Base-by-base conservation (phyloP, 306 rosid species). In the Sophora flavescens region DNA sequence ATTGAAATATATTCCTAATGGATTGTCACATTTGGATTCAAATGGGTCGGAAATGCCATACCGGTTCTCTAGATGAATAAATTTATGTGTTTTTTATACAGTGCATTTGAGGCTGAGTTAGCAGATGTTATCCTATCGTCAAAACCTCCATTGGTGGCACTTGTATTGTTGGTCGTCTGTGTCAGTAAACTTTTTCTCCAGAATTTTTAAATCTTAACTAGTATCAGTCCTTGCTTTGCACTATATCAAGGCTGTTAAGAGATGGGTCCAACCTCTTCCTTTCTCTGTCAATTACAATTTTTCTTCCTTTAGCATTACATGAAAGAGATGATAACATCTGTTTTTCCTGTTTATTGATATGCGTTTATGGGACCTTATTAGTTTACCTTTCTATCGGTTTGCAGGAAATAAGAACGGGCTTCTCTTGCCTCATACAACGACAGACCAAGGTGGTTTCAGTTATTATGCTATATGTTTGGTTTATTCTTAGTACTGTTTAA, bases 381-480 rank as follows among this genome's bases (percentile, higher is more conserved):
- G n/a, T 54, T 54, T 51, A 10, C 32, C 22, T 16, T 64, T 63
- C 41, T 51, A 35, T 61, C 51, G 60, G 26, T 50, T 73, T 77
- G 38, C 84, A 90, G 96, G 98, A 63, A 93, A 93, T 78, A 93
- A 88, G 80, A 93, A 93, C 6, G 97, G 98, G 33, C 98, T 93
- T 81, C 91, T 93, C 26, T 74, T 93, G 80, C 96, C 98, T 8
- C 98, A 91, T 84, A 89, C 87, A 63, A 89, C 96, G 53, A 91
- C 98, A 8, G 97, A 93, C 77, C 98, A 91, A 88, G 98, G 97
- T 86, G 35, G 44, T 60, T 80, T 32, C 11, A 41, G 12, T 7
- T 41, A 35, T 67, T 22, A 22, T 35, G 35, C 33, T 61, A 18
- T 8, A 41, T 39, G 16, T 51, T 48, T 58, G 13, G 42, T 73